Conservation (phyloP, 2,329 filamentous ascomycete species). For the Lithohypha guttulata region DNA sequence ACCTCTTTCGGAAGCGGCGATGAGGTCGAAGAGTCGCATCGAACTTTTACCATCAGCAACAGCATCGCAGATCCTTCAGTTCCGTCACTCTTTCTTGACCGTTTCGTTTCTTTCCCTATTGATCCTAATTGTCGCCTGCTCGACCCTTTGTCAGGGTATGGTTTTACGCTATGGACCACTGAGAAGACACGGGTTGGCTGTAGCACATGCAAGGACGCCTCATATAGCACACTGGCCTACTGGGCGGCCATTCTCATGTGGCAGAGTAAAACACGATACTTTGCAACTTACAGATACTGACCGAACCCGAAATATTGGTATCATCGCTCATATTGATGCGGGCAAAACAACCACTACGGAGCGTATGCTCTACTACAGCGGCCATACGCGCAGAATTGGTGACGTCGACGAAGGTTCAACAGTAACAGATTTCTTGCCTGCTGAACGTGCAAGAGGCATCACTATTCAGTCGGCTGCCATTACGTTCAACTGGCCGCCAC, state of each 20-base stretch:
- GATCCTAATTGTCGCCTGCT: background rate
- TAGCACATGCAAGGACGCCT: no score
- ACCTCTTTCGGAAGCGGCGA: constrained; percentile 3
- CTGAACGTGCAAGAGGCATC: constrained; percentile 84
- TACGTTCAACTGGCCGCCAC: constrained; percentile 81
- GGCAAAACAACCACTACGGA: constrained; percentile 98
- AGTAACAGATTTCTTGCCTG: constrained; percentile 89
- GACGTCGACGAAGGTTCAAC: constrained; percentile 96
- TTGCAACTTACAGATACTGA: constrained; percentile 36
- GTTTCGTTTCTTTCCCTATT: background rate
- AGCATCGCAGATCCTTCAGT: no score
- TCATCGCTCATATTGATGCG: constrained; percentile 97
- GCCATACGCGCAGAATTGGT: constrained; percentile 76
- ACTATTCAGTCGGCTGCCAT: constrained; percentile 97
- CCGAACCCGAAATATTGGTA: constrained; percentile 85
- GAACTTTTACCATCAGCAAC: background rate
- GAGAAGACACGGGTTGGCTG: no score
- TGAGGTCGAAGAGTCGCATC: no score
- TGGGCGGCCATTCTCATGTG: no score
- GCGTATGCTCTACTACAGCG: constrained; percentile 96
- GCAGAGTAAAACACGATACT: no score
- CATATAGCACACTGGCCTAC: no score
- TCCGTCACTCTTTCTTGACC: no score
- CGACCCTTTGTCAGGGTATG: background rate
- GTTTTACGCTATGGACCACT: no score